Conservation (phyloP, 140 eudicot genomes). For the Senecio squalidus region DNA sequence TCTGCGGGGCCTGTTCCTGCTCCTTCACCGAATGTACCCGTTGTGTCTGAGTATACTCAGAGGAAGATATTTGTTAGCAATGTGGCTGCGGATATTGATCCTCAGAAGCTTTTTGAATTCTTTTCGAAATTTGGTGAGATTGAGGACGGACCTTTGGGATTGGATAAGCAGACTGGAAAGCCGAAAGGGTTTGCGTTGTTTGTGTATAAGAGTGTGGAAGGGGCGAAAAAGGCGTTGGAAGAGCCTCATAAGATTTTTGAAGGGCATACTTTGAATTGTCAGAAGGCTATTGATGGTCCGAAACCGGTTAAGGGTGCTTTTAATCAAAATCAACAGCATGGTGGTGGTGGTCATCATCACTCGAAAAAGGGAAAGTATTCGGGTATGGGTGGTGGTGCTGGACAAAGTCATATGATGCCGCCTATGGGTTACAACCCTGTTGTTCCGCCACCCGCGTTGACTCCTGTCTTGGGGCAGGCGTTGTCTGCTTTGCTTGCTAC, state of each 20-base stretch:
- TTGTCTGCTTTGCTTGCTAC: conserved; percentile 71
- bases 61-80: conserved; percentile 96
- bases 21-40: conserved; percentile 39
- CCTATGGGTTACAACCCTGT: conserved; percentile 59
- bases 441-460: conserved; percentile 44
- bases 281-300: conserved; percentile 89
- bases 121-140: conserved; percentile 79
- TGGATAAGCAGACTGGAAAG: conserved; percentile 85
- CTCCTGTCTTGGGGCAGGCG: conserved; percentile 94
- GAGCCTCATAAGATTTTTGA: conserved; percentile 93
- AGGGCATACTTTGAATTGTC: conserved; percentile 78
- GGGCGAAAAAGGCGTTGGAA: conserved; percentile 80
- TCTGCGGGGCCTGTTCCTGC: conserved; percentile 80
- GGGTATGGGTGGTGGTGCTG: conserved; percentile 37
- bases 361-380: conserved; percentile 64
- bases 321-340: conserved; percentile 32
- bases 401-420: conserved; percentile 81
- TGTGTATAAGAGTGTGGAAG: conserved; percentile 67
- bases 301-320: conserved; percentile 53
- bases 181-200: conserved; percentile 88
- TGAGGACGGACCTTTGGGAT: conserved; percentile 95
- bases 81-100: conserved; percentile 81
- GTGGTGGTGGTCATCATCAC: conserved; percentile 36
- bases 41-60: conserved; percentile 70
- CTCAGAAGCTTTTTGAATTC: conserved; percentile 49